Conservation (phyloP, 345 rosid genomes). For the Salix brachista region DNA sequence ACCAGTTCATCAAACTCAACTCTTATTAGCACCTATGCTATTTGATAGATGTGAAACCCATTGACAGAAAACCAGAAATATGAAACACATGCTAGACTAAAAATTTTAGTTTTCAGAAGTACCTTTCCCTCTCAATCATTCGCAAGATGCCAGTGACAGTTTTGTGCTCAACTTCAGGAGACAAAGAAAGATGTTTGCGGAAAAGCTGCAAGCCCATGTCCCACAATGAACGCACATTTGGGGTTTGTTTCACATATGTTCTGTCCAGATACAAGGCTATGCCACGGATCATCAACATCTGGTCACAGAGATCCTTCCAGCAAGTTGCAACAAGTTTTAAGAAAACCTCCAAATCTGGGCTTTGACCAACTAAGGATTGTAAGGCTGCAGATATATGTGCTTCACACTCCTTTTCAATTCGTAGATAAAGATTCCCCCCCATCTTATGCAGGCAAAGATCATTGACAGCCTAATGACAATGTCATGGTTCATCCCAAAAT, state of each 20-base stretch:
- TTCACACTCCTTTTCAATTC: slow-evolving; percentile 88
- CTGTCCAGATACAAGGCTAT: slow-evolving; percentile 92
- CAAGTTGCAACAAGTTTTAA: slow-evolving; percentile 86
- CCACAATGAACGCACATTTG: slow-evolving; percentile 83
- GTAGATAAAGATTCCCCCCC: slow-evolving; percentile 84
- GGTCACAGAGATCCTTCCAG: slow-evolving; percentile 94
- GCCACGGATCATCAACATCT: slow-evolving; percentile 93
- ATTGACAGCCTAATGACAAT: slow-evolving; percentile 68
- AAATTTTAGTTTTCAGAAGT: slow-evolving; percentile 10
- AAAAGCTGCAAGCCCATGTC: slow-evolving; percentile 98
- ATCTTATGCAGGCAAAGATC: slow-evolving; percentile 85
- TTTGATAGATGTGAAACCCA: not conserved
- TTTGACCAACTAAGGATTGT: slow-evolving; percentile 82
- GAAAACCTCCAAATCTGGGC: slow-evolving; percentile 89
- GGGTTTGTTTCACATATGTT: slow-evolving; percentile 85
- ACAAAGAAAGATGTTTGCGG: slow-evolving; percentile 75
- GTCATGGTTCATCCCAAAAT: slow-evolving; percentile 9
- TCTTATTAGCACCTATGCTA: not conserved
- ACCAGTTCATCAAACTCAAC: not conserved
- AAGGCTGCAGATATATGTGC: slow-evolving; percentile 69
- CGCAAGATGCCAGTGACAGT: slow-evolving; percentile 88
- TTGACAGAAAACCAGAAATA: not conserved
- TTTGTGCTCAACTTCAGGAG: slow-evolving; percentile 88
- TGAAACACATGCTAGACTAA: not conserved
- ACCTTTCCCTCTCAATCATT: slow-evolving; percentile 97